Evolutionary conservation across 192 early-diverging fungal species (phyloP).

Genomic region (Entomortierella parvispora): DNA sequence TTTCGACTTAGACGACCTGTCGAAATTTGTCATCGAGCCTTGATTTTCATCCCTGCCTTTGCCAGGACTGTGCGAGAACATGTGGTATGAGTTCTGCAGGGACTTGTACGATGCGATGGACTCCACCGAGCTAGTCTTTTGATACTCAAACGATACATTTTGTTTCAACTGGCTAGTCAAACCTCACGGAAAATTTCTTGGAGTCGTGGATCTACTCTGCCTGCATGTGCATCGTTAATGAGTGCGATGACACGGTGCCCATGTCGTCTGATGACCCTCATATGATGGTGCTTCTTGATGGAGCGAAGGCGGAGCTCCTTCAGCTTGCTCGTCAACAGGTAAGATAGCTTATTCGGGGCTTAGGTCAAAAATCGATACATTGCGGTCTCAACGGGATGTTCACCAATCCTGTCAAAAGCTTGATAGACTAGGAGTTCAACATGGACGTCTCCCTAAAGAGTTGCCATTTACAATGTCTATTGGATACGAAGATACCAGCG

Average conservation of each 20-base stretch:
- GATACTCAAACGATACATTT: background rate
- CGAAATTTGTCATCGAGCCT: slow-evolving; percentile 75
- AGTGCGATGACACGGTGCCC: slow-evolving; percentile 80
- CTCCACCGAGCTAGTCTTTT: background rate
- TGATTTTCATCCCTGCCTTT: slow-evolving; percentile 80
- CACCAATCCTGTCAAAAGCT: slow-evolving; percentile 56
- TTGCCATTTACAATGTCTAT: slow-evolving; percentile 65
- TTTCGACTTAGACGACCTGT: slow-evolving; percentile 71
- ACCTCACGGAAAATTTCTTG: slow-evolving; percentile 69
- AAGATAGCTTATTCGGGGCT: background rate
- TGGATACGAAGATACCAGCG: slow-evolving; percentile 38
- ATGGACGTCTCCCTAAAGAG: slow-evolving; percentile 62
- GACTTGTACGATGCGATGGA: background rate
- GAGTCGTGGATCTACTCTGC: slow-evolving; percentile 87
- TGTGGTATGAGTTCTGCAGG: too few species aligned
- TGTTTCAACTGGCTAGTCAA: slow-evolving; percentile 27
- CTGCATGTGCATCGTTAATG: slow-evolving; percentile 78
- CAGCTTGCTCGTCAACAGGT: slow-evolving; percentile 83
- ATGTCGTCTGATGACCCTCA: slow-evolving; percentile 54
- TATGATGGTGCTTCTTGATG: slow-evolving; percentile 69
- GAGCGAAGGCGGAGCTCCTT: slow-evolving; percentile 79
- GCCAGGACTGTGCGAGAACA: slow-evolving; percentile 78
- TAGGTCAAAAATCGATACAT: background rate
- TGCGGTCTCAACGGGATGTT: background rate
- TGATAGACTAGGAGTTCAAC: slow-evolving; percentile 75